These are phyloP conservation scores for Calonectria honghensis DNA, from an alignment of 2,329 filamentous ascomycete genomes.

Conservation along the genomic window DNA sequence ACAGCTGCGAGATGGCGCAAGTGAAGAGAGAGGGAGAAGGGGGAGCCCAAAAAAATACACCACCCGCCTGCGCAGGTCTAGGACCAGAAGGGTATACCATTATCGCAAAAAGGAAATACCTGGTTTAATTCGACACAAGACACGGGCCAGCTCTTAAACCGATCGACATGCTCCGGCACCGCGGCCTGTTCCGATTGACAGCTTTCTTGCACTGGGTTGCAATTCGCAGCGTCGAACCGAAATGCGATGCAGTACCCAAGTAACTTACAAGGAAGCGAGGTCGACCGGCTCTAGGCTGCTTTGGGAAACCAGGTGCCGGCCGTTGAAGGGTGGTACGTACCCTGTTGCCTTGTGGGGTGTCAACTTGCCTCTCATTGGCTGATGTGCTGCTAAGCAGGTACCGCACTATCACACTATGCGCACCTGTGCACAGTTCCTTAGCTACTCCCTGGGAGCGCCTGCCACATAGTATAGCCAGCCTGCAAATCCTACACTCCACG, in stretches of 20 bases:
- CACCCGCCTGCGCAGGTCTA: neutral
- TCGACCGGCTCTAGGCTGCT: neutral
- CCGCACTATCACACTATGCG: neutral
- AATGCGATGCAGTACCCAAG: slow-evolving; percentile 12
- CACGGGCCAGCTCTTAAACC: slow-evolving; percentile 13
- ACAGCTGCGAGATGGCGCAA: neutral
- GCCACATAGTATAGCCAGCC: neutral
- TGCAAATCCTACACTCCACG: slow-evolving; percentile 1
- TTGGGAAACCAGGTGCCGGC: neutral
- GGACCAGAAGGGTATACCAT: slow-evolving; percentile 17
- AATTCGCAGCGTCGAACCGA: slow-evolving; percentile 16
- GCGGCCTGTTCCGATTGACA: slow-evolving; percentile 25
- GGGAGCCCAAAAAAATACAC: neutral
- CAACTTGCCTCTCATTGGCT: neutral
- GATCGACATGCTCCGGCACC: slow-evolving; percentile 20
- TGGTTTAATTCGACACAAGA: slow-evolving; percentile 11
- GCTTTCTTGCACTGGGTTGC: slow-evolving; percentile 22
- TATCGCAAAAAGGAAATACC: slow-evolving; percentile 13
- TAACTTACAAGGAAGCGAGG: slow-evolving; percentile 1
- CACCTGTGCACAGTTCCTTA: neutral
- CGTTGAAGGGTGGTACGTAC: neutral
- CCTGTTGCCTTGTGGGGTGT: neutral
- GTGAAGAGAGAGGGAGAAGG: neutral
- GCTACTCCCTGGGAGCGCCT: neutral
- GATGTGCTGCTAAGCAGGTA: neutral